Evolutionary conservation across 345 rosid genomes (phyloP).

Genomic region (Salix brachista): DNA sequence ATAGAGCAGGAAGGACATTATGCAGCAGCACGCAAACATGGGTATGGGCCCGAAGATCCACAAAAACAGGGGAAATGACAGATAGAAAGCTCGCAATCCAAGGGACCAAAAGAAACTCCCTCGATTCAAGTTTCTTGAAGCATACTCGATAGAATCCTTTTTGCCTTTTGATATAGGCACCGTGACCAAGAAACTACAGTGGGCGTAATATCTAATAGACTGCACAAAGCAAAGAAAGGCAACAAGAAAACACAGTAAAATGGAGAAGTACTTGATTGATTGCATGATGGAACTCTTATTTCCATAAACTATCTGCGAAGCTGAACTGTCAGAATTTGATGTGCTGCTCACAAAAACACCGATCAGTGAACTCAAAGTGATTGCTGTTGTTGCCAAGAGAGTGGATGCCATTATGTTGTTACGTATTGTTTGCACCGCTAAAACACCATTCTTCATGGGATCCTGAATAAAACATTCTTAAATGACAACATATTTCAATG

Average conservation of each 20-base stretch:
- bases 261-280: conserved; percentile 76
- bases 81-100: conserved; percentile 77
- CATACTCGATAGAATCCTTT: conserved; percentile 58
- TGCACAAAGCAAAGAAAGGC: conserved; percentile 94
- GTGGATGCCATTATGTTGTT: conserved; percentile 99
- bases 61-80: conserved; percentile 83
- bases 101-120: conserved; percentile 92
- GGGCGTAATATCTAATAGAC: conserved; percentile 86
- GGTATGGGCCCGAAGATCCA: conserved; percentile 95
- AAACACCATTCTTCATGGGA: conserved; percentile 77
- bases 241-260: conserved; percentile 75
- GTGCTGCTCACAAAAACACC: conserved; percentile 76
- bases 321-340: conserved; percentile 38
- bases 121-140: conserved; percentile 72
- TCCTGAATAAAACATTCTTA: conserved; percentile 42
- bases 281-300: conserved; percentile 48
- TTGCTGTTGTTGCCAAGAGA: conserved; percentile 83
- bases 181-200: conserved; percentile 74
- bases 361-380: conserved; percentile 83
- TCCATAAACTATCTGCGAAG: conserved; percentile 53
- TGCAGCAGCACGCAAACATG: conserved; percentile 69
- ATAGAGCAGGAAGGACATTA: conserved; percentile 59
- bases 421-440: conserved; percentile 84
- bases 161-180: conserved; percentile 54
- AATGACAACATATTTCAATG: no score